Evolutionary conservation across 2,329 filamentous ascomycete species (phyloP), one percentile per base, ranked within the genome.

Genomic region (Torrubiellomyces zombiae): DNA sequence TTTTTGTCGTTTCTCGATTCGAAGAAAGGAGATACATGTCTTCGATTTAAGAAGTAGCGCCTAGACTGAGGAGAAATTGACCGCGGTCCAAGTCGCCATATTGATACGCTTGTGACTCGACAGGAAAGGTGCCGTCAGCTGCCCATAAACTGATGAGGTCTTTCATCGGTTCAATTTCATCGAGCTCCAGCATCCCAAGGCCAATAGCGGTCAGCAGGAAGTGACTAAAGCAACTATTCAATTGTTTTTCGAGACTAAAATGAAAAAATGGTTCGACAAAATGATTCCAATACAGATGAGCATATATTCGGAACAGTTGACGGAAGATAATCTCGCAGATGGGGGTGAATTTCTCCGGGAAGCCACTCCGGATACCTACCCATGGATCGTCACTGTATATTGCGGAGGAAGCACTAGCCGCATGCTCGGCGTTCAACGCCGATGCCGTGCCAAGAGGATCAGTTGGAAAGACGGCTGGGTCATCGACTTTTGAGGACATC

Each of bases 251-350:
- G 9, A 75, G 56, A 51, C 74, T 78, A 33, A 83, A 62, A 46
- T 81, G 73, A 54, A 78, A 82, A 51, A 81, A 80, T 4, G 75
- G 75, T 37, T 79, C 74, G 35, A 74, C 55, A 51, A 78, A 95
- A 52, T 94, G 85, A 28, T 82, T 78, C 65, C 89, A 92, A 60
- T 94, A 95, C 31, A 95, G 70, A 53, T 94, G 85, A 22, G 86
- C 76, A 45, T 94, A 94, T 38, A 92, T 83, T 31, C 85, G 76
- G 62, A 94, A 93, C 74, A 94, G 93, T 53, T 92, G 85, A 39
- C 82, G 76, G 58, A 93, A 82, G 40, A 92, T 86, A 29, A 73
- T 72, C 58, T 85, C 81, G 58, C 83, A 83, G 38, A 91, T 82
- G 35, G 72, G 67, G 37, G 81, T 62, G 48, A 93, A 93, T 31